Evolutionary conservation across 805 yeast species (phyloP).

Genomic region (Saccharomycopsis sp.): DNA sequence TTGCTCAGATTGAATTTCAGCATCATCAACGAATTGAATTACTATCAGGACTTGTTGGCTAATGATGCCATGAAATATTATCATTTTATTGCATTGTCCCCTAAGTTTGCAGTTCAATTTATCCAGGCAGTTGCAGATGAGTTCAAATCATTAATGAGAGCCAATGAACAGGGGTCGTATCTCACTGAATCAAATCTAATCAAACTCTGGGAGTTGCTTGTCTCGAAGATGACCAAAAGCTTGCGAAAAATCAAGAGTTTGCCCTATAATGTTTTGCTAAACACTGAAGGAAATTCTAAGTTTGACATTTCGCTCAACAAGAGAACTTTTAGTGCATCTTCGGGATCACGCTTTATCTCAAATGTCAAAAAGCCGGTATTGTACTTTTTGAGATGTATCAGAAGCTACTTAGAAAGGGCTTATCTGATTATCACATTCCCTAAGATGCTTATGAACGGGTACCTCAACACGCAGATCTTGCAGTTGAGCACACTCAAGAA

Average conservation of each 20-base stretch:
- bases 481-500: conserved; percentile 24
- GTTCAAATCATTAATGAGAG: conserved; percentile 4
- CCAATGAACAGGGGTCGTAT: conserved; percentile 10
- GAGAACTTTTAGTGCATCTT: neutral
- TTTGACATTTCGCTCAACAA: conserved; percentile 11
- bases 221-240: neutral
- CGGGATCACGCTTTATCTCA: conserved; percentile 5
- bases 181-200: conserved; percentile 2
- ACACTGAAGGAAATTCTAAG: neutral
- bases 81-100: conserved; percentile 35
- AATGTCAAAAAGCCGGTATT: conserved; percentile 27
- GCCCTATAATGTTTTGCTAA: conserved; percentile 8
- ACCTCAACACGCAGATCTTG: conserved; percentile 25
- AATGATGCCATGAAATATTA: conserved; percentile 11
- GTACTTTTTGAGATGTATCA: conserved; percentile 20
- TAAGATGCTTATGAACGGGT: conserved; percentile 28
- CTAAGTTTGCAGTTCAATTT: conserved; percentile 17
- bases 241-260: conserved; percentile 21
- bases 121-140: conserved; percentile 1
- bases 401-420: conserved; percentile 13
- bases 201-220: conserved; percentile 1
- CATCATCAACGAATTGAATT: conserved; percentile 37
- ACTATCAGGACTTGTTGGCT: conserved; percentile 37
- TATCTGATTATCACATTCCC: conserved; percentile 32
- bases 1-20: conserved; percentile 38